Conservation (phyloP, 257 asterid species). For the Solanum dulcamara region DNA sequence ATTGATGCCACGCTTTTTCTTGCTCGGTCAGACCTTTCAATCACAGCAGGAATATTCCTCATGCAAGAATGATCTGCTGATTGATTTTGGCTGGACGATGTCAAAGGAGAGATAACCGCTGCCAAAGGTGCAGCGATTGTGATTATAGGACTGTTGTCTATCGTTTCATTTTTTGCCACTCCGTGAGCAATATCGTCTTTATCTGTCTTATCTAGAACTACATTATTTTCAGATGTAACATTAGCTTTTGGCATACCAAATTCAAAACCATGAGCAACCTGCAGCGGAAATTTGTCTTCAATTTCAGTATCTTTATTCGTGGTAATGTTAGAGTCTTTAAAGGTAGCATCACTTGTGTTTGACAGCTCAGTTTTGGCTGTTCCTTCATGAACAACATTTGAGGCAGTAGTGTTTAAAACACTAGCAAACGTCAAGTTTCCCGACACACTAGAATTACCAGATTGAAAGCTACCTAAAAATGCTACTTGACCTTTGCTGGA, state of each 20-base stretch:
- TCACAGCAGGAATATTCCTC: conserved; percentile 1
- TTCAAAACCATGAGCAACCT: conserved; percentile 1
- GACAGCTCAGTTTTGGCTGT: conserved; percentile 4
- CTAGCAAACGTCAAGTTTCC: conserved; percentile 4
- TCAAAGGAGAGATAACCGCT: conserved; percentile 1
- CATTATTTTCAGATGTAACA: conserved; percentile 8
- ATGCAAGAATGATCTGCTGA: conserved; percentile 8
- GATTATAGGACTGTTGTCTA: background rate
- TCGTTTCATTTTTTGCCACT: conserved; percentile 3
- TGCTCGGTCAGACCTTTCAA: conserved; percentile 4
- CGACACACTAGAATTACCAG: background rate
- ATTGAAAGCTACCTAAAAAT: conserved; percentile 5
- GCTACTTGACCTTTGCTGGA: conserved; percentile 11
- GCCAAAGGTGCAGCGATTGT: conserved; percentile 9
- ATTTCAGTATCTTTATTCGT: conserved; percentile 29
- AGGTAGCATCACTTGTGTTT: conserved; percentile 14
- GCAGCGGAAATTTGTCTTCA: conserved; percentile 33
- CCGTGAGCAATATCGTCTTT: conserved; percentile 3
- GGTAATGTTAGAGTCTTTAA: background rate
- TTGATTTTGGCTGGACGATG: conserved; percentile 3
- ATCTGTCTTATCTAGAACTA: background rate
- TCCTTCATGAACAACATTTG: conserved; percentile 3
- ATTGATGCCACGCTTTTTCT: conserved; percentile 12
- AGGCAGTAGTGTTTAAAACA: conserved; percentile 12
- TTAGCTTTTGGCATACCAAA: conserved; percentile 2